Evolutionary conservation across 768 basidiomycete species (phyloP).

Genomic region (Panaeolus papilionaceus): DNA sequence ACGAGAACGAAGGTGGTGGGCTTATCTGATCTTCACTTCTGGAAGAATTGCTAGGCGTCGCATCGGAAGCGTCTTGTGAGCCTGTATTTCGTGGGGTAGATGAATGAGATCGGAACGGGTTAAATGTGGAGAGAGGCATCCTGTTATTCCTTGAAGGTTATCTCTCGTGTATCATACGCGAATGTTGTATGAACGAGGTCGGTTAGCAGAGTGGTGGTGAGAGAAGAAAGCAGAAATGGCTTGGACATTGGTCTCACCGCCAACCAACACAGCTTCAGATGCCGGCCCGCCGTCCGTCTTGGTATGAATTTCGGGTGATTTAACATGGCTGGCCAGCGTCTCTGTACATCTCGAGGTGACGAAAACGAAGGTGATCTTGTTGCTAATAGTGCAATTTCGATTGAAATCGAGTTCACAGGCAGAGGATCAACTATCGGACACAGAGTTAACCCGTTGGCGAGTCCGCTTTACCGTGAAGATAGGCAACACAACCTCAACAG

Average conservation of each 20-base stretch:
- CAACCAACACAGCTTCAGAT: neutral
- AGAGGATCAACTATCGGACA: slow-evolving; percentile 3
- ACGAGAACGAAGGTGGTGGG: slow-evolving; percentile 7
- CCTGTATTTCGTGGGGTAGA: slow-evolving; percentile 38
- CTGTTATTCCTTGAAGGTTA: neutral
- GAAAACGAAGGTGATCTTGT: neutral
- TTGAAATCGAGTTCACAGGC: neutral
- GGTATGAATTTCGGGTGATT: neutral
- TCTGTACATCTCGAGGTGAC: neutral
- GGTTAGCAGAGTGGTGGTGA: slow-evolving; percentile 1
- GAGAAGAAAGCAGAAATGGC: slow-evolving; percentile 9
- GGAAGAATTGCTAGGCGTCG: slow-evolving; percentile 19
- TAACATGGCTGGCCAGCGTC: neutral
- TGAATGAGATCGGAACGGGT: slow-evolving; percentile 41
- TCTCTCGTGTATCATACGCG: neutral
- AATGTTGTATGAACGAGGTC: neutral
- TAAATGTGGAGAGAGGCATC: slow-evolving; percentile 21
- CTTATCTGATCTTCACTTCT: slow-evolving; percentile 14
- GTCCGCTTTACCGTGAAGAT: slow-evolving; percentile 6
- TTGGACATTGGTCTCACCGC: slow-evolving; percentile 1
- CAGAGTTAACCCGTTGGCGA: slow-evolving; percentile 8
- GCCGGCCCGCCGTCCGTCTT: slow-evolving; percentile 1
- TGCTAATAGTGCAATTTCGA: neutral
- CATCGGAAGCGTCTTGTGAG: slow-evolving; percentile 9
- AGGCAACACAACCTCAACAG: neutral